Evolutionary conservation across 2,329 filamentous ascomycete species (phyloP), one percentile per base, ranked within the genome.

Genomic region (Plenodomus lindquistii): DNA sequence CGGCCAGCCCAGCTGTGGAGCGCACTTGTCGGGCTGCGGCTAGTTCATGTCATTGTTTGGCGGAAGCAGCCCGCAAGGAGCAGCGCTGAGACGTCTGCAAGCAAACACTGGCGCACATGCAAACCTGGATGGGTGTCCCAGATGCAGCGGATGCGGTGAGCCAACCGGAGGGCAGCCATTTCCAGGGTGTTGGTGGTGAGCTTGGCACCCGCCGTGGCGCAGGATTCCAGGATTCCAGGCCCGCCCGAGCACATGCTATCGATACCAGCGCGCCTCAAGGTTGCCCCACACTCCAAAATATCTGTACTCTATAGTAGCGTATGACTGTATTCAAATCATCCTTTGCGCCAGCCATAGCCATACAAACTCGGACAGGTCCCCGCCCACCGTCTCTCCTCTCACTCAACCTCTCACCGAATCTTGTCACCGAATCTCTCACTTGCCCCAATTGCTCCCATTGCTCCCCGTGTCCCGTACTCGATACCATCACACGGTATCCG

Each of bases 291-390:
- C 44, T 39, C 24, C 40, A 44, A 55, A 53, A 50, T 52, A 44
- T 50, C 44, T 42, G 39, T 35, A 22, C 37, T 45, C 40, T 42
- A 45, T 54, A 51, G 54, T 35, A 22, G 40, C 48, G 43, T 42
- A 45, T 54, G 54, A 57, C 54, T 54, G 49, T 52, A 20, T 29
- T 21, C 20, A 35, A 18, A 38, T 24, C 39, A 35, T 31, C 27
- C 6, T 31, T 31, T 7, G 27, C 27, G 27, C 27, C 27, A 31
- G 27, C 15, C 27, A 31, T 31, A 31, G 27, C 15, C 27, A 31
- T 31, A 31, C 27, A 7, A 31, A 15, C 6, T 31, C 15, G 10
- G 27, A 7, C 27, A 31, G 27, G 15, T n/a, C 6, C 15, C 27
- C 15, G 27, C 27, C 11, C 27, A 31, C 27, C 4, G 27, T 15